Base-by-base conservation (phyloP, 768 basidiomycete genomes). In the Kwoniella dendrophila region DNA sequence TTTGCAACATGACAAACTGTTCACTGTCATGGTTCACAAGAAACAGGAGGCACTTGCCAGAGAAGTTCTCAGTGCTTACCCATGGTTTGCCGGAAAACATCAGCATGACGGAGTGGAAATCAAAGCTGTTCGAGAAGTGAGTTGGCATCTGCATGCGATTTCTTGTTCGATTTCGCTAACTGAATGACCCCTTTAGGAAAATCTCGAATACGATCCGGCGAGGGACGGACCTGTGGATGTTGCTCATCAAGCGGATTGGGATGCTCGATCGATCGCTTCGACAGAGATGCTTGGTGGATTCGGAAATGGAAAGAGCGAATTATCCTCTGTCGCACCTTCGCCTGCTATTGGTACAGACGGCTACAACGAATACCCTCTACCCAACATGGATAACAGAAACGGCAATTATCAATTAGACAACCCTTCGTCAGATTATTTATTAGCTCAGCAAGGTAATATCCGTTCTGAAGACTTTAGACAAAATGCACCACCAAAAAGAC, bases 1-100 rank as follows among this genome's bases (percentile, higher is more conserved):
- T 16, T 83, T 99, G 48, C 86, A 92, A 68, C 80, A 85, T 12
- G 91, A 94, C 55, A 83, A 95, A 47, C 90, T 93, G 33, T 79
- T 70, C 63, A 76, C 77, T 0, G 64, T 80, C 64, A 79, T 82
- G 65, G 80, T 81, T 54, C 80, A 81, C 66, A 77, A 78, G 60
- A 64, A 66, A 3, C 80, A 81, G 59, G 80, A 81, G 56, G 55
- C 66, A 4, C 66, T 81, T 2, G 75, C 78, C 6, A 67, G 78
- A 29, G 78, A 79, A n/a, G 72, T 76, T 4, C 59, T 78, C 32
- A 72, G 69, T 44, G 76, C 69, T 29, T 75, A 78, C 53, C 71
- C 78, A 10, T 79, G 78, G 76, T 79, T 77, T 49, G 69, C 64
- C 24, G 66, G 60, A 18, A 73, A 74, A 40, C 59, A 70, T 57